A percentile compares a stretch with the other conserved stretches of the same genome.
phyloP scores from a whole-genome alignment of 1,284 basidiomycete genomes.

The Tausonia pullulans region DNA sequence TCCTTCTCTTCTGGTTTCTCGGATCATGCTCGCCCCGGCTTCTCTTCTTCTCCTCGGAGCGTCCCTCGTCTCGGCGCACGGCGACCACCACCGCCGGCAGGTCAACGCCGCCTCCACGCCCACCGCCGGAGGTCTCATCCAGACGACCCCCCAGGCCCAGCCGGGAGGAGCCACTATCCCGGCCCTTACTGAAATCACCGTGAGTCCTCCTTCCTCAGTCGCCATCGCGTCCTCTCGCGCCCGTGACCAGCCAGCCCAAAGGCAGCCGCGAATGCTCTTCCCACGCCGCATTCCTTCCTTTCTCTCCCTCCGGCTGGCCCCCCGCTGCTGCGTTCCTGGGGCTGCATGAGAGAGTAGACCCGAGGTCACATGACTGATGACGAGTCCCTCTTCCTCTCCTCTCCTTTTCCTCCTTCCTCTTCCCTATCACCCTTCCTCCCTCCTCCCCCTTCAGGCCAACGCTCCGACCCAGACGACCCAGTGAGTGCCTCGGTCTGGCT shows the following conservation, averaged over 20 bases:
- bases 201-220: neutral
- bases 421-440: neutral
- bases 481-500: neutral
- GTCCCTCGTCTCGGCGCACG: neutral
- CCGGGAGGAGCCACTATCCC: neutral
- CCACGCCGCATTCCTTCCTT: slow-evolving; percentile 17
- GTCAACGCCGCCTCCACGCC: neutral
- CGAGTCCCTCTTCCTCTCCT: neutral
- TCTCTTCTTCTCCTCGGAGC: neutral
- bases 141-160: neutral
- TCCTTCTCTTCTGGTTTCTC: too few species aligned
- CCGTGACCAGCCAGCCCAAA: too few species aligned
- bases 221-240: too few species aligned
- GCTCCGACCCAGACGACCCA: slow-evolving; percentile 42
- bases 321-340: too few species aligned
- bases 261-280: too few species aligned
- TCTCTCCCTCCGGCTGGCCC: too few species aligned
- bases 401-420: neutral
- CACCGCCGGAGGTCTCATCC: neutral
- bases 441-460: slow-evolving; percentile 2
- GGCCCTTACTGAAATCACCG: slow-evolving; percentile 1
- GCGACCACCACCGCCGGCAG: neutral
- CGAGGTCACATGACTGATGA: too few species aligned
- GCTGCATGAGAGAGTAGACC: too few species aligned
- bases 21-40: too few species aligned